Base-by-base conservation (phyloP, 495 filamentous ascomycete genomes). In the Aspergillus leporis region DNA sequence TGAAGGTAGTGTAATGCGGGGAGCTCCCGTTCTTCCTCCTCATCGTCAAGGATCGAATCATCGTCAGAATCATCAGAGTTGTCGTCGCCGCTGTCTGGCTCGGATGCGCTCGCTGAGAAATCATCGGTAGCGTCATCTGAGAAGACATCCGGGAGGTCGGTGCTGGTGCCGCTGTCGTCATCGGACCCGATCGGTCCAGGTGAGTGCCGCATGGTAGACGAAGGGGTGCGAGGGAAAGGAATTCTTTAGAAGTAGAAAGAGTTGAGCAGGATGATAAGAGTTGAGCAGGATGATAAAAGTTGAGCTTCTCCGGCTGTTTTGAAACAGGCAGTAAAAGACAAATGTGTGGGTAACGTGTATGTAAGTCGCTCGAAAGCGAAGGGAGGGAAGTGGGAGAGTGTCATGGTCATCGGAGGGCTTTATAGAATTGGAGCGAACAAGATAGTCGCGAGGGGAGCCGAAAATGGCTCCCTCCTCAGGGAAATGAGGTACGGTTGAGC, bases 1-100 rank as follows among this genome's bases (percentile, higher is more conserved):
- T 61, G 34, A 22, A 67, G 52, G 36, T 66, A 70, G 57, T 71
- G 50, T 56, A 59, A 60, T 46, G 49, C 50, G 53, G 63, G 58
- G 16, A 65, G 69, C 51, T 71, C 25, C 36, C 45, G 55, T 52
- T 63, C 51, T 40, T 73, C 64, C 58, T 69, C 55, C 54, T 73
- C n/a, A n/a, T n/a, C 60, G 58, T 70, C 64, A 23, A 53, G 52
- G 40, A 57, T 61, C 16, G 56, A 48, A 43, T 74, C 55, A 61
- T 69, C 61, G 43, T 68, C 62, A 28, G 58, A 66, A 48, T 61
- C 51, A 25, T 61, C 58, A 47, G 66, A 59, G 32, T 46, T 55
- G 40, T 66, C 43, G 52, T 50, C 32, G 36, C 65, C 51, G 47
- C 45, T 62, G 22, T 70, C 66, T 51, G 22, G 28, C 31, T 65